A percentile compares a stretch with the other conserved stretches of the same genome.
Conservation (phyloP, 1,139 yeast species). For the Candida buenavistaensis region DNA sequence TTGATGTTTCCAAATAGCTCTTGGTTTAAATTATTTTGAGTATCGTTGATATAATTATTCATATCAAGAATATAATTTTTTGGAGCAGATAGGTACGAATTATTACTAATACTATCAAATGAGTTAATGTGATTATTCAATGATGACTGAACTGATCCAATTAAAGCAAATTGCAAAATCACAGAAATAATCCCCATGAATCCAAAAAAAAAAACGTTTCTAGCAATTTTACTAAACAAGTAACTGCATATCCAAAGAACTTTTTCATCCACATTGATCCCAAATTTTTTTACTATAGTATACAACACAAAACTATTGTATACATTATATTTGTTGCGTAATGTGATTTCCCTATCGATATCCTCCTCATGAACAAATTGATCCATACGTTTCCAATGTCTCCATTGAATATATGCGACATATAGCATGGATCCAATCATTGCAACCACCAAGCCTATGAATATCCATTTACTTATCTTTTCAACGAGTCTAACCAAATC, state of each 20-base stretch:
- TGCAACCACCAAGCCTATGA: slow-evolving; percentile 11
- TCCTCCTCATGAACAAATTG: slow-evolving; percentile 10
- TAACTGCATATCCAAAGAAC: slow-evolving; percentile 51
- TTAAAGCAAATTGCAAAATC: slow-evolving; percentile 45
- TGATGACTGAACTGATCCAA: slow-evolving; percentile 17
- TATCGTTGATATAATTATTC: slow-evolving; percentile 23
- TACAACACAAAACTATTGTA: slow-evolving; percentile 12
- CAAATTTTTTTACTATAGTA: slow-evolving; percentile 10
- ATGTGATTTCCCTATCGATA: slow-evolving; percentile 6
- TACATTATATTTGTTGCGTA: slow-evolving; percentile 14
- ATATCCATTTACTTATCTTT: slow-evolving; percentile 9
- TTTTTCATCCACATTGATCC: slow-evolving; percentile 7
- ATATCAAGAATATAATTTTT: slow-evolving; percentile 20
- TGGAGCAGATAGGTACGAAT: slow-evolving; percentile 6
- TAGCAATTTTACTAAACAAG: slow-evolving; percentile 47
- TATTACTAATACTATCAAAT: neutral
- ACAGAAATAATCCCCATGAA: slow-evolving; percentile 49
- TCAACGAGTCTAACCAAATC: slow-evolving; percentile 12
- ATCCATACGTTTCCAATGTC: slow-evolving; percentile 13
- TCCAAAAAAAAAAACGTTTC: slow-evolving; percentile 45
- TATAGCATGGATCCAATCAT: slow-evolving; percentile 9
- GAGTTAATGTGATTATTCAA: slow-evolving; percentile 4
- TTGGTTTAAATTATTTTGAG: slow-evolving; percentile 52
- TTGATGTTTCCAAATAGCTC: slow-evolving; percentile 68
- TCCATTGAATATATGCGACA: slow-evolving; percentile 11